Base-by-base conservation (phyloP, 1,284 basidiomycete genomes). In the Apiotrichum montevideense region DNA sequence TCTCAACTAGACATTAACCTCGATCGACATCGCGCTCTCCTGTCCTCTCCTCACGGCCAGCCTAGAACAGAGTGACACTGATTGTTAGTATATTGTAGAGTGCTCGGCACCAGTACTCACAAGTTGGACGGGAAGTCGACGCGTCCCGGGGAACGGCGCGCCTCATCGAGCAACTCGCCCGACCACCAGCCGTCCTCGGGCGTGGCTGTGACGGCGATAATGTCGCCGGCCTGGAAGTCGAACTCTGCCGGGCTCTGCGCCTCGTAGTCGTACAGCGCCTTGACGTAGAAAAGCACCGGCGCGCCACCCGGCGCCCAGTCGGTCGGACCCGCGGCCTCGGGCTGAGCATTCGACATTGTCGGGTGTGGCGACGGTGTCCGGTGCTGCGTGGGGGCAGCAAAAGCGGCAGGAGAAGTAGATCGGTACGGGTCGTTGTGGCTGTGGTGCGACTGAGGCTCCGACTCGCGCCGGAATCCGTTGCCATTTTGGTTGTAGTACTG, bases 111-210 rank as follows among this genome's bases (percentile, higher is more conserved):
- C 9, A 9, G 3, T 4, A 46, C 56, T 53, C 47, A 57, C 56
- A 94, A 94, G 74, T 95, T 95, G 76, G 89, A 92, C 50, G 92
- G 92, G 83, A 96, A 94, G 62, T 92, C 86, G 66, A 88, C 86
- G 53, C 87, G 80, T 11, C 91, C 91, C 4, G 82, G 81, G 65
- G 86, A 80, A 60, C 90, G 80, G 62, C 92, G 80, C 37, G 83
- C 83, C 70, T 95, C 93, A 68, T 96, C 92, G 45, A 95, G 76
- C 57, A 95, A 73, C 64, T 80, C 73, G 50, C 74, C 74, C 54
- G 85, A 87, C 92, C 91, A 95, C 92, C 92, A 95, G 1, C 90
- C 91, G 67, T 96, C 92, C 62, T 94, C 88, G 10, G 91, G 90
- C 13, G 90, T 93, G 45, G 85, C 82, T 2, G 89, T 94, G 4